Evolutionary conservation across 2,329 filamentous ascomycete genomes (phyloP).

Genomic region (Trichophaea hybrida): DNA sequence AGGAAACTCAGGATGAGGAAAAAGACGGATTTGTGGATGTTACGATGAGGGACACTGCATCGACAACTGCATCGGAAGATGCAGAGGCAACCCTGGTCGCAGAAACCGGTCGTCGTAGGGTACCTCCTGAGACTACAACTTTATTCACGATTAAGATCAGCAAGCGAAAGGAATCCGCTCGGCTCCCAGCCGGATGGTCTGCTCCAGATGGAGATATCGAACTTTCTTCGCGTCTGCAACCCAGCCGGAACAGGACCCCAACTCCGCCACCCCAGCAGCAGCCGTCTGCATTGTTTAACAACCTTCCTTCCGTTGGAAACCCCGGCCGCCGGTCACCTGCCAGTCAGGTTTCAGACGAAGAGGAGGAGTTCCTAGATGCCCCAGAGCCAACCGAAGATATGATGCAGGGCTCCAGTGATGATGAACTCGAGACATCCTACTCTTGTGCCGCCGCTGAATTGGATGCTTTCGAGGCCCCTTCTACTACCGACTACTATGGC

Average conservation of each 20-base stretch:
- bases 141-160: constrained; percentile 67
- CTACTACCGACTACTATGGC: constrained; percentile 5
- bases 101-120: neutral
- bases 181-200: constrained; percentile 54
- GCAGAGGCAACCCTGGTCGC: neutral
- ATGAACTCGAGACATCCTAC: constrained; percentile 27
- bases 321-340: constrained; percentile 15
- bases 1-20: constrained; percentile 31
- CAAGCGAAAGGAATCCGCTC: constrained; percentile 35
- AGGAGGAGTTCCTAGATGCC: constrained; percentile 19
- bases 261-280: neutral
- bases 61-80: constrained; percentile 14
- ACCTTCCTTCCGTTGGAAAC: constrained; percentile 6
- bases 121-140: constrained; percentile 50
- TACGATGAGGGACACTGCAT: constrained; percentile 56
- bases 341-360: constrained; percentile 26
- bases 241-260: neutral
- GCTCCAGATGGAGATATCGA: neutral
- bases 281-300: neutral
- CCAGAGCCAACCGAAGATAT: constrained; percentile 11
- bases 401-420: constrained; percentile 32
- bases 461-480: neutral
- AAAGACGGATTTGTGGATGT: constrained; percentile 88
- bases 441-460: neutral
- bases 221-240: neutral